These are phyloP conservation scores for Apiospora marii DNA, from an alignment of 2,329 filamentous ascomycete species.

Conservation along the genomic window DNA sequence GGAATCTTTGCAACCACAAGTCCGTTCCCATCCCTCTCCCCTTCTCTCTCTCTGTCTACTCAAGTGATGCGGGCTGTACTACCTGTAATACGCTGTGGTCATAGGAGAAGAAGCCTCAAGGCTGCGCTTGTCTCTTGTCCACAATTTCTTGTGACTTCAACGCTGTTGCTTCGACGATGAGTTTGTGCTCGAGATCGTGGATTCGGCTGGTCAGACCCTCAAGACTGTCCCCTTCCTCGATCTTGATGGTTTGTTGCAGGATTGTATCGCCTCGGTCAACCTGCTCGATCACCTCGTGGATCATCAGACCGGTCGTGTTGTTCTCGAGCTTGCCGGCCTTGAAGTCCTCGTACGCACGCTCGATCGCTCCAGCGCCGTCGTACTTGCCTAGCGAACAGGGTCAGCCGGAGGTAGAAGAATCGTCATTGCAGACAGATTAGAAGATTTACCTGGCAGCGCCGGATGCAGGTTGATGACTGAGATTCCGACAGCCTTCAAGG, in stretches of 20 bases:
- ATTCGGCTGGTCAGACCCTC: slow-evolving; percentile 75
- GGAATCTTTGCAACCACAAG: background rate
- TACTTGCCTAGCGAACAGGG: slow-evolving; percentile 62
- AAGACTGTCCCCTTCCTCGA: slow-evolving; percentile 68
- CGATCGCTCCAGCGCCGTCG: slow-evolving; percentile 74
- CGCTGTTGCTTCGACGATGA: slow-evolving; percentile 78
- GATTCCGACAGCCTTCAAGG: slow-evolving; percentile 67
- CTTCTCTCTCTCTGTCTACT: background rate
- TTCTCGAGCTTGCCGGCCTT: slow-evolving; percentile 62
- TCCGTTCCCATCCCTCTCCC: background rate
- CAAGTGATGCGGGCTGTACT: background rate
- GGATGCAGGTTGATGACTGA: slow-evolving; percentile 86
- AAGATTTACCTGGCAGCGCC: slow-evolving; percentile 54
- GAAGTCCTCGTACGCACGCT: slow-evolving; percentile 72
- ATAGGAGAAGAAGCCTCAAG: background rate
- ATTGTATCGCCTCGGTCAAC: slow-evolving; percentile 84
- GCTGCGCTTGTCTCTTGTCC: background rate
- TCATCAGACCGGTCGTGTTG: slow-evolving; percentile 76
- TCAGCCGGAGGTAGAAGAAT: slow-evolving; percentile 62
- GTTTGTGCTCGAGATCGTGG: slow-evolving; percentile 76
- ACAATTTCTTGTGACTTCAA: slow-evolving; percentile 25
- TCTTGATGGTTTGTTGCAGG: slow-evolving; percentile 72
- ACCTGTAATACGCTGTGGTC: background rate
- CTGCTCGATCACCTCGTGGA: slow-evolving; percentile 79
- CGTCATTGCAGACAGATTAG: slow-evolving; percentile 47